These are phyloP conservation scores for Clitocybe nebularis DNA, from an alignment of 1,284 basidiomycete species.

Conservation along the genomic window DNA sequence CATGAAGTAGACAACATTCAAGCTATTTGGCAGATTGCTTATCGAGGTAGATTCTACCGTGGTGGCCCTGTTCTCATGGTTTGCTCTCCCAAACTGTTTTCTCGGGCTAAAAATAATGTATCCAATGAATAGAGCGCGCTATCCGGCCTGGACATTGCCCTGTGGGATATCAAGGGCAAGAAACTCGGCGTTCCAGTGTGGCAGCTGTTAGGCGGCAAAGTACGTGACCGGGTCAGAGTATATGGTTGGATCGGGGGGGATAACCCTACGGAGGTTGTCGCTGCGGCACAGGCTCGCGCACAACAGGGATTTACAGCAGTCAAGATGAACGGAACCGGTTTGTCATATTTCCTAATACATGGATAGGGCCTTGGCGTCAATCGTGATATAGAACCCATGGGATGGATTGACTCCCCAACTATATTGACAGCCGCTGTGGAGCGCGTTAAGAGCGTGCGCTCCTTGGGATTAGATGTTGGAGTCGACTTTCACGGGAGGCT, in stretches of 20 bases:
- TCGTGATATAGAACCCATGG: constrained; percentile 31
- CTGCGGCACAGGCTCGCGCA: constrained; percentile 59
- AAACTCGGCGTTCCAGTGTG: constrained; percentile 72
- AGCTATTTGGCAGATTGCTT: constrained; percentile 68
- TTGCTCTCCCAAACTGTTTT: too few relatives aligned
- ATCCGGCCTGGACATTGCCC: constrained; percentile 39
- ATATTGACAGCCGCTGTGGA: constrained; percentile 54
- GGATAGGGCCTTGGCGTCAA: too few relatives aligned
- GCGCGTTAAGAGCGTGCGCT: constrained; percentile 61
- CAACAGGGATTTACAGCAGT: constrained; percentile 73
- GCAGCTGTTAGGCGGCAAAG: constrained; percentile 73
- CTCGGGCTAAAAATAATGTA: too few relatives aligned
- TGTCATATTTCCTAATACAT: constrained; percentile 8
- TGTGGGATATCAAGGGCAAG: constrained; percentile 81
- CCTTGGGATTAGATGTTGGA: constrained; percentile 64
- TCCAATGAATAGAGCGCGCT: constrained; percentile 30
- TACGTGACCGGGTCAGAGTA: constrained; percentile 54
- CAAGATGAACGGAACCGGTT: constrained; percentile 73
- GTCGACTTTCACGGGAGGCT: constrained; percentile 63
- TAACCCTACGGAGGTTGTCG: constrained; percentile 58
- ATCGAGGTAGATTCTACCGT: constrained; percentile 68
- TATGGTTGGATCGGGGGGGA: constrained; percentile 78
- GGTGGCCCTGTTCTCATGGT: constrained; percentile 75
- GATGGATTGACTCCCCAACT: constrained; percentile 49
- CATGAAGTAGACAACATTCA: constrained; percentile 70